Base-by-base conservation (phyloP, 345 rosid species). In the Lepidium sativum region DNA sequence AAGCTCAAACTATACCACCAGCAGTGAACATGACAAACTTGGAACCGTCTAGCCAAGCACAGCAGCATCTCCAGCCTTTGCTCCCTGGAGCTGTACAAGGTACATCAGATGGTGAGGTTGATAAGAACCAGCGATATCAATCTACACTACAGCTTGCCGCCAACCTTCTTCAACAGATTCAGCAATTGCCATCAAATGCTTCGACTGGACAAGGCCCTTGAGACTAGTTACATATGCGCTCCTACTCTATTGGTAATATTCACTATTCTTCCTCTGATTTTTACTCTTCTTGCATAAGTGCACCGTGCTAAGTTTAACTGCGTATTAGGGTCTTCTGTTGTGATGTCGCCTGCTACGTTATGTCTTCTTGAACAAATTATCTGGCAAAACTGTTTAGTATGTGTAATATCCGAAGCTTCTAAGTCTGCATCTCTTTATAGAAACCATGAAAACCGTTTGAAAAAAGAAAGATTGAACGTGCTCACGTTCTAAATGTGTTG, bases 131-230 rank as follows among this genome's bases (percentile, higher is more conserved):
- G 78, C 77, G 87, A 18, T 94, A 94, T 71, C 97, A 94, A 65
- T 94, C 95, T 61, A 90, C 99, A 0, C 77, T 94, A 53, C 92
- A 90, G 70, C 77, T 94, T 79, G 99, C 99, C 5, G 97, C 99
- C 11, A 86, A 53, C 72, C 95, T 94, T 63, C 99, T 94, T 70
- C 87, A 78, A 20, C 97, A 86, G 77, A 80, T 94, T 76, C 96
- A 94, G 71, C 94, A 71, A 56, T 21, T 5, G 41, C 81, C 79
- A 48, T 27, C 80, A 23, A 60, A 74, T 34, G 31, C 76, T 68
- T 70, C 80, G 10, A 67, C 76, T 42, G 86, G 81, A 45, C 76
- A 40, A 74, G 78, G 82, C 65, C 50, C 74, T 27, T 85, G 78
- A 57, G 67, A 62, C 61, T 69, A 77, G 54, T 65, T 44, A 32